Base-by-base conservation (phyloP, 2,329 filamentous ascomycete species). In the Phyllosticta capitalensis region DNA sequence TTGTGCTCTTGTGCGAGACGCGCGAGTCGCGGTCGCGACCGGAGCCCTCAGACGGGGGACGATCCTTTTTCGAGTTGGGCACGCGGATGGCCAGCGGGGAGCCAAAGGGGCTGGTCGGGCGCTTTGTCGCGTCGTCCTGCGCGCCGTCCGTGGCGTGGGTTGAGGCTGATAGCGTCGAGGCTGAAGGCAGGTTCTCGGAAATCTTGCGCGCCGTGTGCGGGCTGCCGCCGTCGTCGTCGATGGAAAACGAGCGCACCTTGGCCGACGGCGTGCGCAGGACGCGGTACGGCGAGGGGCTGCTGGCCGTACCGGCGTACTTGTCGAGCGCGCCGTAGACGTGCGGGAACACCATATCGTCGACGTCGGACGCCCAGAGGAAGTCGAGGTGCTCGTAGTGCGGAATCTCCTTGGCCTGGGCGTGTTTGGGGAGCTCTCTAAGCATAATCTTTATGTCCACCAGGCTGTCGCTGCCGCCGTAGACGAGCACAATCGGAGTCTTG, bases 341-440 rank as follows among this genome's bases (percentile, higher is more conserved):
- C 17, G 86, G 89, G 68, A 96, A 96, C 2, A 97, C 92, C 56
- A 91, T 83, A 0, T 80, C 78, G 65, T 95, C 83, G 6, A 95
- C 89, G 67, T 96, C 91, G 45, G 84, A 80, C 0, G 89, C 94
- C 94, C 94, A 99, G 0, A 99, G 79, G 67, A 99, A 96, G 72
- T 99, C 94, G 22, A 99, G 83, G 72, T 99, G 94, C 72, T 99
- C 94, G 72, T 96, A 99, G 70, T 95, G 90, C 0, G 88, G 84
- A 50, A 99, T 88, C 68, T 92, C 88, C 45, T 86, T 94, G 1
- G 90, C 90, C 2, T 92, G 81, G 0, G 94, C 97, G 71, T 90
- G 89, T 21, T 80, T 79, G 0, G 94, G 94, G 12, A 99, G 79
- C 72, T 96, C 91, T 69, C 85, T 87, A 58, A 96, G 78, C 92